These are phyloP conservation scores for Phytophthora fragariaefolia DNA, from an alignment of 352 stramenopile species.

Conservation along the genomic window DNA sequence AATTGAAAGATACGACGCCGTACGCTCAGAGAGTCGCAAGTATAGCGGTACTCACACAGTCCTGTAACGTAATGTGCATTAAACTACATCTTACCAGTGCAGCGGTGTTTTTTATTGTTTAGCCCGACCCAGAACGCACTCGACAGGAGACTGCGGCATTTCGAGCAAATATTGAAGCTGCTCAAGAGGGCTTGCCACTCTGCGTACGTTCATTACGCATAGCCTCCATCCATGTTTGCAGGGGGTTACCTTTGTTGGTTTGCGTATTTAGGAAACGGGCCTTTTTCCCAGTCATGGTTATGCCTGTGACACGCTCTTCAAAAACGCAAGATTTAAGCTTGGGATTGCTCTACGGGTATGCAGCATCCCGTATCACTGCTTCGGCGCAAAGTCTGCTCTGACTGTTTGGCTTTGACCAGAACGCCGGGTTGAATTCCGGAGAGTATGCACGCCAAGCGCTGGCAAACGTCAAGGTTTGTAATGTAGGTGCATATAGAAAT, in stretches of 20 bases:
- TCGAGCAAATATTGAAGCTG: slow-evolving; percentile 66
- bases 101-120: no score
- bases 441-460: slow-evolving; percentile 76
- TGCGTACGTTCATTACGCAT: slow-evolving; percentile 42
- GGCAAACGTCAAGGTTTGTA: slow-evolving; percentile 70
- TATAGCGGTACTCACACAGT: slow-evolving; percentile 47
- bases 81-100: not conserved
- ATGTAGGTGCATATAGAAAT: slow-evolving; percentile 73
- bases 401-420: slow-evolving; percentile 30
- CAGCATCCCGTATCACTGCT: not conserved
- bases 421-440: slow-evolving; percentile 68
- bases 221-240: no score
- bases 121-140: slow-evolving; percentile 70
- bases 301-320: slow-evolving; percentile 79
- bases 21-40: slow-evolving; percentile 70
- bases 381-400: no score
- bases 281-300: slow-evolving; percentile 80
- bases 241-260: no score
- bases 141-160: slow-evolving; percentile 78
- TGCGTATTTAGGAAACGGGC: slow-evolving; percentile 66
- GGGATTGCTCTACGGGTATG: slow-evolving; percentile 70
- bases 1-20: slow-evolving; percentile 68
- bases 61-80: not conserved
- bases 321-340: slow-evolving; percentile 84
- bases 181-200: slow-evolving; percentile 60